Percentiles rank a stretch among this genome's conserved stretches.
Evolutionary conservation across 768 basidiomycete genomes (phyloP).

Genomic region (Suillus placidus): DNA sequence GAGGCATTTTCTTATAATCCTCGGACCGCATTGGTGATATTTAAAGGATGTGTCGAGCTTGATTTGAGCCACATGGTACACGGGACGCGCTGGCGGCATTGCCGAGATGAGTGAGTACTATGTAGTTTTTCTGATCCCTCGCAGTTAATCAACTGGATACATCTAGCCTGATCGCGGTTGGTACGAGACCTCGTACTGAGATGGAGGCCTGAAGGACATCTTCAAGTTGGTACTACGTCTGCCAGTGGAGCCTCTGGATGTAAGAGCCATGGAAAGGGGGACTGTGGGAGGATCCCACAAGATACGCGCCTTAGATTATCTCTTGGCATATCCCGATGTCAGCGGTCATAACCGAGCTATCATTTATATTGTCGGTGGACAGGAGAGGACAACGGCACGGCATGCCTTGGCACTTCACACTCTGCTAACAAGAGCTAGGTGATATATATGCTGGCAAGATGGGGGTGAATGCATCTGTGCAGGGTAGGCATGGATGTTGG

Average conservation of each 20-base stretch:
- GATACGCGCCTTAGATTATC: neutral
- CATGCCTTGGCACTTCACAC: neutral
- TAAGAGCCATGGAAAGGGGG: neutral
- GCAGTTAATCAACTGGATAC: neutral
- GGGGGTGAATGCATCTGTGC: constrained; percentile 15
- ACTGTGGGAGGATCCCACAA: neutral
- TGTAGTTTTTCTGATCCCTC: neutral
- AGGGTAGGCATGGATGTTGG: neutral
- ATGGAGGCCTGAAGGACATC: neutral
- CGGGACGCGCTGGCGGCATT: neutral
- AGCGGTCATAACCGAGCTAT: neutral
- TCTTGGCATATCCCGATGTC: neutral
- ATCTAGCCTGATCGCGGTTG: neutral
- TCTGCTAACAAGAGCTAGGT: constrained; percentile 24
- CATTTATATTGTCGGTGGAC: neutral
- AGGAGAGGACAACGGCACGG: neutral
- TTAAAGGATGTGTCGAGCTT: neutral
- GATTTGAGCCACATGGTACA: constrained; percentile 12
- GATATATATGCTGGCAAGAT: constrained; percentile 19
- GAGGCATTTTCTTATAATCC: constrained; percentile 6
- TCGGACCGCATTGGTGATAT: constrained; percentile 6
- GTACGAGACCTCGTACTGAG: neutral
- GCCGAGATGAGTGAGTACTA: neutral
- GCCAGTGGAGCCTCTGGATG: neutral
- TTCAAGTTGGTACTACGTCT: neutral